These are phyloP conservation scores for Carex arenaria DNA, from an alignment of 202 grass and related monocot species.

Conservation along the genomic window DNA sequence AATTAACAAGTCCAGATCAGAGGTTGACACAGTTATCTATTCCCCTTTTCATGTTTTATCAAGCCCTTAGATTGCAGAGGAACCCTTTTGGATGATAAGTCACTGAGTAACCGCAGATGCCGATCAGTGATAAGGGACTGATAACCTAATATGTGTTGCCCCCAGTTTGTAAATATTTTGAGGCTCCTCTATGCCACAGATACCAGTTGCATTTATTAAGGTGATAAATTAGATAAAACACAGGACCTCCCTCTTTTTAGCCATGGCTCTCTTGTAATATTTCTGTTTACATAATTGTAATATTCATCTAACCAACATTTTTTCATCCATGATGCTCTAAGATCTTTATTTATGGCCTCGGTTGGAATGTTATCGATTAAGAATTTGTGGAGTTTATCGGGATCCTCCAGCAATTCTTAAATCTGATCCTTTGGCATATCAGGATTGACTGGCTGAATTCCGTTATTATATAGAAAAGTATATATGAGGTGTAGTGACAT, in stretches of 20 bases:
- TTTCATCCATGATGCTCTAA: too few relatives aligned
- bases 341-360: too few relatives aligned
- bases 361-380: too few relatives aligned
- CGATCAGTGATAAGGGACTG: not conserved
- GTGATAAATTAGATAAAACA: not conserved
- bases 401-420: too few relatives aligned
- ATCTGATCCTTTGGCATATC: too few relatives aligned
- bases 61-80: not conserved
- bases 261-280: not conserved
- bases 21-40: not conserved
- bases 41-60: not conserved
- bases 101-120: not conserved
- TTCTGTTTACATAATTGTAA: not conserved
- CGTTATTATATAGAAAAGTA: too few relatives aligned
- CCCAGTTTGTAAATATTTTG: not conserved
- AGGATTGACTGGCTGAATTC: too few relatives aligned
- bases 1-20: not conserved
- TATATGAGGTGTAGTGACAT: not conserved
- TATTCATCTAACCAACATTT: not conserved
- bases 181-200: not conserved
- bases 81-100: not conserved
- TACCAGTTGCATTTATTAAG: not conserved
- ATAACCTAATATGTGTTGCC: not conserved
- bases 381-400: too few relatives aligned
- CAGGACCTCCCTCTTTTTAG: not conserved